Base-by-base conservation (phyloP, 306 rosid genomes). In the Quillaja saponaria region DNA sequence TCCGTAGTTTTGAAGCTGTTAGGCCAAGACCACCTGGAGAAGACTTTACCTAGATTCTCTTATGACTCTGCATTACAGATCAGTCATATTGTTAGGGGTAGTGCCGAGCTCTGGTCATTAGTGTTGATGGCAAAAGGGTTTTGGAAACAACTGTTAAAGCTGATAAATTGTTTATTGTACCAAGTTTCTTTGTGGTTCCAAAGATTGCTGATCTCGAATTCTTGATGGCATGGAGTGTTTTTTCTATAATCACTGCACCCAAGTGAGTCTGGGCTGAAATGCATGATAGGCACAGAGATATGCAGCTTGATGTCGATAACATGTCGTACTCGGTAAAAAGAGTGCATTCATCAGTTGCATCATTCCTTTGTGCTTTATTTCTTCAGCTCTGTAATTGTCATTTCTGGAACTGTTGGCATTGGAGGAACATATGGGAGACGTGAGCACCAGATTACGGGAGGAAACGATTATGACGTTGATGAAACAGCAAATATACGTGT, bases 291-390 rank as follows among this genome's bases (percentile, higher is more conserved):
- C 97, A 90, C 80, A 78, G 97, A 72, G 95, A 84, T 71, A 84
- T 90, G 97, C 95, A 91, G 77, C 95, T 90, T 37, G 97, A 90
- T 71, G 97, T 90, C 45, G 97, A 90, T 69, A 90, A 90, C 83
- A 86, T 90, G 95, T 86, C 95, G 40, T 86, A 90, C 2, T 95
- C 86, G 97, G 97, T 86, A 84, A 74, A 57, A 55, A 13, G 46
- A 55, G 18, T 44, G 60, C 68, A 63, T 63, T 58, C 62, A 65
- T 69, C 67, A 16, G 47, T 46, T 19, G 39, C 62, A 58, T 28
- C 49, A 55, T 34, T 61, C 19, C 10, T 39, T 42, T 3, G 6
- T 21, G 49, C 25, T 37, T 33, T 51, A 74, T 72, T 49, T 68
- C 65, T 55, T 52, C 62, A 71, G 61, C 48, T 10, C 21, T 41